Conservation (phyloP, 2,329 filamentous ascomycete genomes). For the Aureobasidium mangrovei region DNA sequence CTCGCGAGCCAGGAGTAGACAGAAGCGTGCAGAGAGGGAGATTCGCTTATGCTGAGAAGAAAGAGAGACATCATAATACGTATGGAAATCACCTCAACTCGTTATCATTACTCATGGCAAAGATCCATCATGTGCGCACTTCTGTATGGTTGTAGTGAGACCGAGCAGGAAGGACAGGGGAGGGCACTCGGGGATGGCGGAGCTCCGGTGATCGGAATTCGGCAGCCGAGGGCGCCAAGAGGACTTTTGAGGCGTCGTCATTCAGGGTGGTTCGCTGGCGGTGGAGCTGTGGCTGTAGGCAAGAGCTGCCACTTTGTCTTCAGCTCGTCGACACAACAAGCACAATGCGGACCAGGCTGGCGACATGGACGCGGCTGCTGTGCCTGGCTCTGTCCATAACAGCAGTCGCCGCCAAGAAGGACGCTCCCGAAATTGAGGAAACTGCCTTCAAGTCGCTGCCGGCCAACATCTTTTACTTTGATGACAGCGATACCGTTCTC, state of each 20-base stretch:
- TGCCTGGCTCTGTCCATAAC: constrained; percentile 12
- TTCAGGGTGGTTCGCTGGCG: not conserved
- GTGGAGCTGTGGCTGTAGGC: not conserved
- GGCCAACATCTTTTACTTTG: constrained; percentile 73
- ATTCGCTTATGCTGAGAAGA: no score
- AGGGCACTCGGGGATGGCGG: not conserved
- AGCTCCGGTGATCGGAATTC: not conserved
- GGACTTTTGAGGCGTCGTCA: constrained; percentile 10
- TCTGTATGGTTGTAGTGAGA: no score
- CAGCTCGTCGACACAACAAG: not conserved
- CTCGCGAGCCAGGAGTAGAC: no score
- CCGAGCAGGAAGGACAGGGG: no score
- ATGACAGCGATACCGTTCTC: constrained; percentile 74
- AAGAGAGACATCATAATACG: no score
- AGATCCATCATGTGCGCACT: no score
- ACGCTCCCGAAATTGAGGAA: constrained; percentile 52
- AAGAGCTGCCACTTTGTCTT: not conserved
- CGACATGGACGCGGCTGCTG: constrained; percentile 4
- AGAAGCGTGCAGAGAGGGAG: no score
- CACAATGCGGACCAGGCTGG: constrained; percentile 11
- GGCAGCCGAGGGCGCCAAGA: not conserved
- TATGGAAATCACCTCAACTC: no score
- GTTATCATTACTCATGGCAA: no score
- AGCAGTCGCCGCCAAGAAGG: constrained; percentile 21
- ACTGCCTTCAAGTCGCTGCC: constrained; percentile 60